These are phyloP conservation scores for Rhodamnia rubescens DNA, from an alignment of 345 rosid species.

Conservation along the genomic window DNA sequence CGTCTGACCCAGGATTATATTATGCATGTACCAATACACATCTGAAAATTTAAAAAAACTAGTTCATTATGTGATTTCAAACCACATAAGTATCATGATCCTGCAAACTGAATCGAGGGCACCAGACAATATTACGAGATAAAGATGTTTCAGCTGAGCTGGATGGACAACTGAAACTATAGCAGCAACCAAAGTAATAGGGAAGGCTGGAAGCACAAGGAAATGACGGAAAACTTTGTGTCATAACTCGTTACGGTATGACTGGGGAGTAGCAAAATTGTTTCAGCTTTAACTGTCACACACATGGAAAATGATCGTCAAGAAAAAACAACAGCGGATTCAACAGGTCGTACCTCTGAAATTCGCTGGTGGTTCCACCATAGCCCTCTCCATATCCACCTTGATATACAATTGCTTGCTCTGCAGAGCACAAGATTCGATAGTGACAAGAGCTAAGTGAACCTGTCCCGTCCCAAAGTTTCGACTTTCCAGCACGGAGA, in stretches of 20 bases:
- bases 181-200: background rate
- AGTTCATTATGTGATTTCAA: background rate
- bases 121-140: background rate
- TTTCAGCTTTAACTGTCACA: background rate
- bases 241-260: background rate
- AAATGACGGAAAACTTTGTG: background rate
- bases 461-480: background rate
- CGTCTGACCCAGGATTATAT: background rate
- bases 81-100: background rate
- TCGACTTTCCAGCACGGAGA: background rate
- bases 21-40: background rate
- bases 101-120: background rate
- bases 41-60: background rate
- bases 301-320: background rate
- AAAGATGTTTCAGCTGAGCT: background rate
- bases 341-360: background rate
- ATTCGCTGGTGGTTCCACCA: slow-evolving; percentile 20
- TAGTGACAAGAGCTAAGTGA: background rate
- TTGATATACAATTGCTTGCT: slow-evolving; percentile 43
- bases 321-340: background rate
- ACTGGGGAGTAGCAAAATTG: background rate
- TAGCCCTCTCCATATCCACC: slow-evolving; percentile 46
- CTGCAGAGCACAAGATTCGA: slow-evolving; percentile 24
- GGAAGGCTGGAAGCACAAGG: background rate
- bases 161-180: background rate